phyloP scores from a whole-genome alignment of 257 asterid genomes.

The Salvia splendens region DNA sequence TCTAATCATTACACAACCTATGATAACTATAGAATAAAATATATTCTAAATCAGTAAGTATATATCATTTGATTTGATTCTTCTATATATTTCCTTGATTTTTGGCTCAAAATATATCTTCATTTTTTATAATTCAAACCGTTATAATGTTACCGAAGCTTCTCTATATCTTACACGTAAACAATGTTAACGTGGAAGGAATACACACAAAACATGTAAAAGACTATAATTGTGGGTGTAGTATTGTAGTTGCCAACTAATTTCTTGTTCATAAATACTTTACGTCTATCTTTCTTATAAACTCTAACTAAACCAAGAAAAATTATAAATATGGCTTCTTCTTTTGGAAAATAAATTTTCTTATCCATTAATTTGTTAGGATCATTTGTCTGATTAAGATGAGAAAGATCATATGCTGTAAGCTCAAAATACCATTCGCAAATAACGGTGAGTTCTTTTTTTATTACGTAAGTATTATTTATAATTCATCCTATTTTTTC shows the following conservation, averaged over 20 bases:
- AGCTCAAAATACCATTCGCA: slow-evolving; percentile 31
- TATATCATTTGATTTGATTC: too few relatives aligned
- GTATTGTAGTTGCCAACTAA: slow-evolving; percentile 23
- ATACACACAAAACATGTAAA: not conserved
- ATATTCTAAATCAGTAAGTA: too few relatives aligned
- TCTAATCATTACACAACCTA: too few relatives aligned
- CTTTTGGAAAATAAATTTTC: slow-evolving; percentile 17
- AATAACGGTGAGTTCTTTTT: slow-evolving; percentile 38
- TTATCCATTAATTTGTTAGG: not conserved
- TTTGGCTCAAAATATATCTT: too few relatives aligned
- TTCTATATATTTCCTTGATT: too few relatives aligned
- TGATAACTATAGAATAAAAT: too few relatives aligned
- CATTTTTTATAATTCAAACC: too few relatives aligned
- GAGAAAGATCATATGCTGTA: slow-evolving; percentile 36
- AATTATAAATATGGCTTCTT: slow-evolving; percentile 22
- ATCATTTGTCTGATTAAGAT: slow-evolving; percentile 6
- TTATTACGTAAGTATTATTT: not conserved
- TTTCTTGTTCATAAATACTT: slow-evolving; percentile 20
- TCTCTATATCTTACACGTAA: slow-evolving; percentile 30
- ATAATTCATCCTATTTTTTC: not conserved
- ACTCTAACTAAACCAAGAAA: not conserved
- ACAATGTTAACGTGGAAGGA: slow-evolving; percentile 42
- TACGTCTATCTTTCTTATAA: slow-evolving; percentile 19
- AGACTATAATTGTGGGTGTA: slow-evolving; percentile 16
- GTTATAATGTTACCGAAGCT: too few relatives aligned